Evolutionary conservation across 2,329 filamentous ascomycete species (phyloP).

Genomic region (Pestalotiopsis sp.): DNA sequence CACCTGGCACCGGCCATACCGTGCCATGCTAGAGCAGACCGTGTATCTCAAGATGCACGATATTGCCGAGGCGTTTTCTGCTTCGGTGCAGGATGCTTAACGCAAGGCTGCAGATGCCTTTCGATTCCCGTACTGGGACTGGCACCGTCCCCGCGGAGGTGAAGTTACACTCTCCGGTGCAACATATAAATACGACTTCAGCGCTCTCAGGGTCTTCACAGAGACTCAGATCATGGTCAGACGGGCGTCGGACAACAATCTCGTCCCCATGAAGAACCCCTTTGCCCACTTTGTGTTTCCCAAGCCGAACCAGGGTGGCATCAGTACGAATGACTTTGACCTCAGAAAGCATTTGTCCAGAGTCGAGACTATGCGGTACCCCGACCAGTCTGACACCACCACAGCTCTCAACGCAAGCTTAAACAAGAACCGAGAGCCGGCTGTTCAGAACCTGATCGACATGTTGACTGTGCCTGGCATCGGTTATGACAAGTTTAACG

Average conservation of each 20-base stretch:
- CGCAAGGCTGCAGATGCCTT: conserved; percentile 8
- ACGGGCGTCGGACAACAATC: not conserved
- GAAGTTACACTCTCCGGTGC: not conserved
- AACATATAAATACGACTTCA: not conserved
- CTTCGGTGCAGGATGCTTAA: not conserved
- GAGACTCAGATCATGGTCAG: not conserved
- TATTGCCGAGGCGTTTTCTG: not conserved
- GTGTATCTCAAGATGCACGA: not conserved
- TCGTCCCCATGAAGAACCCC: conserved; percentile 19
- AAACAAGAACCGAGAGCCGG: not conserved
- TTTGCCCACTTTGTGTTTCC: not conserved
- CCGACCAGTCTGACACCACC: not conserved
- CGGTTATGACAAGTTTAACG: not conserved
- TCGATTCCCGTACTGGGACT: conserved; percentile 14
- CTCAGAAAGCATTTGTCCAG: not conserved
- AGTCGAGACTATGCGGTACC: not conserved
- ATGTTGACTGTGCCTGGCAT: not conserved
- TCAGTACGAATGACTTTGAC: not conserved
- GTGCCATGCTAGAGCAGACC: conserved; percentile 25
- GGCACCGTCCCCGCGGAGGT: not conserved
- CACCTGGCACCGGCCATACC: conserved; percentile 30
- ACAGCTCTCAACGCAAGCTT: not conserved
- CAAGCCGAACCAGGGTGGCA: not conserved
- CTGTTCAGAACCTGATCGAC: not conserved
- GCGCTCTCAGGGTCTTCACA: not conserved